Percentiles rank a stretch among this genome's conserved stretches.
Conservation (phyloP, 2,329 filamentous ascomycete genomes). For the Aspergillus glaucus region DNA sequence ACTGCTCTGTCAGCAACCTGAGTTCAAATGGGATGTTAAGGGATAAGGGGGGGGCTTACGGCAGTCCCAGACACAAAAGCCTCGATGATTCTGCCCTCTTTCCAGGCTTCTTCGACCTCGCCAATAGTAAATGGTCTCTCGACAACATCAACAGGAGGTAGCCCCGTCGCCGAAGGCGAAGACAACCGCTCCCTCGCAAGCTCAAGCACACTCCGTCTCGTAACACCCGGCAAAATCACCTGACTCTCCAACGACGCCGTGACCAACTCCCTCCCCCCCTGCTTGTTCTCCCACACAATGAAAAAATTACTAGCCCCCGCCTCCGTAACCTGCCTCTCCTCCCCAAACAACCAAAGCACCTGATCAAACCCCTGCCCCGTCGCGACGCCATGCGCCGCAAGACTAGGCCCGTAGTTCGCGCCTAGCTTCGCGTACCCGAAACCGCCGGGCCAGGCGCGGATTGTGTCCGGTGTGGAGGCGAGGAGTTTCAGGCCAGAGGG, state of each 20-base stretch:
- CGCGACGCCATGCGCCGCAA: conserved; percentile 73
- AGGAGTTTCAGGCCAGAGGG: conserved; percentile 57
- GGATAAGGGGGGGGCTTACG: conserved; percentile 45
- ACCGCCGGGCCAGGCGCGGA: conserved; percentile 87
- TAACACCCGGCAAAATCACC: conserved; percentile 83
- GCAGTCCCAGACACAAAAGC: conserved; percentile 84
- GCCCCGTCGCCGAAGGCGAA: conserved; percentile 7
- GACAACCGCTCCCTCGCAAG: conserved; percentile 59
- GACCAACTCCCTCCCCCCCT: conserved; percentile 62
- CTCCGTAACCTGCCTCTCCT: conserved; percentile 74
- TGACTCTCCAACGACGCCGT: conserved; percentile 78
- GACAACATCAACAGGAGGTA: conserved; percentile 72
- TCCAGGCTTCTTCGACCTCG: conserved; percentile 65
- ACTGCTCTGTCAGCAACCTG: conserved; percentile 38
- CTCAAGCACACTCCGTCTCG: conserved; percentile 72
- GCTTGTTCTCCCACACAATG: conserved; percentile 61
- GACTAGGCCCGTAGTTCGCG: conserved; percentile 83
- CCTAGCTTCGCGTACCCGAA: conserved; percentile 90
- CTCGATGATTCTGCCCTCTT: conserved; percentile 73
- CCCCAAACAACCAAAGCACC: conserved; percentile 87
- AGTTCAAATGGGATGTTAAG: neutral
- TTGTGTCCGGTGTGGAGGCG: conserved; percentile 72
- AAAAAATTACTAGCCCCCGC: conserved; percentile 93
- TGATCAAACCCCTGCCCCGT: conserved; percentile 70
- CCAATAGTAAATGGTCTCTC: conserved; percentile 78